These are phyloP conservation scores for Hyaloscypha hepaticicola DNA, from an alignment of 495 filamentous ascomycete genomes.

Conservation along the genomic window DNA sequence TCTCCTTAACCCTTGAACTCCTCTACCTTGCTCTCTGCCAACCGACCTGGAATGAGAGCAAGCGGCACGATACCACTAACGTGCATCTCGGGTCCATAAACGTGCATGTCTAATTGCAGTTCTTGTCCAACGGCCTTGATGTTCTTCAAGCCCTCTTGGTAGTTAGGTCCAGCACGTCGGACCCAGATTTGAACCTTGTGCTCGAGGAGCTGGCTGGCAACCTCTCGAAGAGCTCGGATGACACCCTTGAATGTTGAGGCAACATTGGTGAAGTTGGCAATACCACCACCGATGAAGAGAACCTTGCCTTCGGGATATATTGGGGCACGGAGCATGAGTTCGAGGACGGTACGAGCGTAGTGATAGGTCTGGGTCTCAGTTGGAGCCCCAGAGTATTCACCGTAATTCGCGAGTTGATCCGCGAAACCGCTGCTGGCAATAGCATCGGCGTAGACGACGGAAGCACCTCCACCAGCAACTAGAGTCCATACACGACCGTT, in stretches of 20 bases:
- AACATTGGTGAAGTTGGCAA: conserved; percentile 99
- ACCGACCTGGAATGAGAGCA: conserved; percentile 56
- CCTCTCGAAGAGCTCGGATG: conserved; percentile 94
- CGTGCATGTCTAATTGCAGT: conserved; percentile 90
- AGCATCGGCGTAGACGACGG: conserved; percentile 97
- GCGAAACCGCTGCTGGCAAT: conserved; percentile 97
- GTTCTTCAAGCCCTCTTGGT: conserved; percentile 99
- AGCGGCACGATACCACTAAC: conserved; percentile 65
- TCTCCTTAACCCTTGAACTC: conserved; percentile 43
- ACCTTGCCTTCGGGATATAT: conserved; percentile 88
- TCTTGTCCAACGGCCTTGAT: conserved; percentile 95
- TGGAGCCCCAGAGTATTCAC: conserved; percentile 98
- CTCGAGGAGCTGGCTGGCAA: conserved; percentile 80
- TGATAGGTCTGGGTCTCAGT: conserved; percentile 98
- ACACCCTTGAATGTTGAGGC: conserved; percentile 99
- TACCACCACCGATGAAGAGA: conserved; percentile 98
- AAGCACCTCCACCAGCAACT: conserved; percentile 98
- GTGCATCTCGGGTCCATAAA: conserved; percentile 97
- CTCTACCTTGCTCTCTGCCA: conserved; percentile 49
- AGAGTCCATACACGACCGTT: conserved; percentile 95
- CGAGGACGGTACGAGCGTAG: conserved; percentile 94
- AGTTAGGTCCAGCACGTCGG: conserved; percentile 97
- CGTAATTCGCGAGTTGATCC: conserved; percentile 97
- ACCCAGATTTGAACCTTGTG: conserved; percentile 99
- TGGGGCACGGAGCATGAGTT: conserved; percentile 95